A percentile compares a stretch with the other conserved stretches of the same genome.
Conservation (phyloP, 306 rosid genomes). For the Castanopsis chinensis region DNA sequence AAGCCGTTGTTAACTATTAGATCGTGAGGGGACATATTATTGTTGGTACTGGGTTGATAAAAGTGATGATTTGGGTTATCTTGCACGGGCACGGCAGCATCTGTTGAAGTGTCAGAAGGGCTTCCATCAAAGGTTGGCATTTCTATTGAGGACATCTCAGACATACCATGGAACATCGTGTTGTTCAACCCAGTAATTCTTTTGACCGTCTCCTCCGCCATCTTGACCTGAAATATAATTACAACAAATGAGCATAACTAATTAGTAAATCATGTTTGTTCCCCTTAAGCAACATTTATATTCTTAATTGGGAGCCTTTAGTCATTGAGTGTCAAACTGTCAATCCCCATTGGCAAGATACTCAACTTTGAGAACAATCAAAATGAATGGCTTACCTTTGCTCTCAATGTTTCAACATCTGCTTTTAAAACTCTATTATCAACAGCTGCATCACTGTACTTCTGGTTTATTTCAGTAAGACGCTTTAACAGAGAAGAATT, state of each 20-base stretch:
- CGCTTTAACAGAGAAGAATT: slow-evolving; percentile 80
- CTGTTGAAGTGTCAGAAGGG: slow-evolving; percentile 76
- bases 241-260: slow-evolving; percentile 13
- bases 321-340: slow-evolving; percentile 14
- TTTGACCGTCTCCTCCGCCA: slow-evolving; percentile 85
- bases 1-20: slow-evolving; percentile 36
- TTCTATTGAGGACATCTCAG: slow-evolving; percentile 56
- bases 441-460: slow-evolving; percentile 60
- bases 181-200: slow-evolving; percentile 60
- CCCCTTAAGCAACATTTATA: not conserved
- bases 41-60: slow-evolving; percentile 42
- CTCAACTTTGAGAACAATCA: not conserved
- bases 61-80: slow-evolving; percentile 54
- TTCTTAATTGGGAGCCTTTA: not conserved
- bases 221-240: slow-evolving; percentile 57
- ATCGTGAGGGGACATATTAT: slow-evolving; percentile 38
- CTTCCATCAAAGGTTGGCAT: slow-evolving; percentile 61
- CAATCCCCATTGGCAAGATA: not conserved
- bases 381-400: slow-evolving; percentile 57
- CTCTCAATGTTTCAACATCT: slow-evolving; percentile 86
- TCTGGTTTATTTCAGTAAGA: slow-evolving; percentile 61
- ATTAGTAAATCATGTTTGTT: slow-evolving; percentile 6
- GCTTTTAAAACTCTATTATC: slow-evolving; percentile 92
- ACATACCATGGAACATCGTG: slow-evolving; percentile 49
- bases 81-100: slow-evolving; percentile 60